These are phyloP conservation scores for Houttuynia cordata DNA, from an alignment of 164 flowering plant genomes.

Conservation along the genomic window DNA sequence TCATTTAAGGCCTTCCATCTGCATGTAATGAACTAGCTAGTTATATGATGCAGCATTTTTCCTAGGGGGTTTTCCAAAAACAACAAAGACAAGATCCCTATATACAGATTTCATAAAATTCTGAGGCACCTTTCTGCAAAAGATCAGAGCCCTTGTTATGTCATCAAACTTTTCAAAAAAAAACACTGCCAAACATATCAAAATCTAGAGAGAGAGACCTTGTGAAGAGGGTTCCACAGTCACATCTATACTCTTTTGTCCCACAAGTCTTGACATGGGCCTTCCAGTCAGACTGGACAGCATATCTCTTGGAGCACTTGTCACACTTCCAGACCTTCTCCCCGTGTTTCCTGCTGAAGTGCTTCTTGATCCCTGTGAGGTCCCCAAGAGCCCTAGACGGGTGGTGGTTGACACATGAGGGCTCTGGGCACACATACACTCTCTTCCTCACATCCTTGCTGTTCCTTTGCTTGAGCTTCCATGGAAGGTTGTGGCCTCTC, in stretches of 20 bases:
- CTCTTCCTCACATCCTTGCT: constrained; percentile 47
- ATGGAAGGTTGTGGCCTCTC: constrained; percentile 92
- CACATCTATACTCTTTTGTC: constrained; percentile 80
- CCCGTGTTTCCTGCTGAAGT: constrained; percentile 78
- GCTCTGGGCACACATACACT: constrained; percentile 82
- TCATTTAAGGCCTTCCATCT: constrained; percentile 11
- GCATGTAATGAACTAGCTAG: constrained; percentile 4
- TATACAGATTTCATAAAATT: not conserved
- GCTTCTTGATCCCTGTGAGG: constrained; percentile 93
- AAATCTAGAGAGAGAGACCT: constrained; percentile 40
- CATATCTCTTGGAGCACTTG: constrained; percentile 77
- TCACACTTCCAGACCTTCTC: constrained; percentile 91
- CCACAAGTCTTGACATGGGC: constrained; percentile 92
- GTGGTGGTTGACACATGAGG: constrained; percentile 66
- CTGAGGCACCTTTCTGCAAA: not conserved
- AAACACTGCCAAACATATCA: not conserved
- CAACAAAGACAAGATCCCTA: not conserved
- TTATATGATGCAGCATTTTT: not conserved
- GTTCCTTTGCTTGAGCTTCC: constrained; percentile 81
- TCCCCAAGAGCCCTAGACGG: constrained; percentile 97
- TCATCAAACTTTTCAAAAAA: not conserved
- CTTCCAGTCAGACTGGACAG: constrained; percentile 94
- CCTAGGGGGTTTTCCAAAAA: not conserved
- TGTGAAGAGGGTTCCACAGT: constrained; percentile 88
- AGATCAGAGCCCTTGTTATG: not conserved